A percentile compares a stretch with the other conserved stretches of the same genome.
Conservation (phyloP, 2,329 filamentous ascomycete species). For the Paecilomyces sp. region DNA sequence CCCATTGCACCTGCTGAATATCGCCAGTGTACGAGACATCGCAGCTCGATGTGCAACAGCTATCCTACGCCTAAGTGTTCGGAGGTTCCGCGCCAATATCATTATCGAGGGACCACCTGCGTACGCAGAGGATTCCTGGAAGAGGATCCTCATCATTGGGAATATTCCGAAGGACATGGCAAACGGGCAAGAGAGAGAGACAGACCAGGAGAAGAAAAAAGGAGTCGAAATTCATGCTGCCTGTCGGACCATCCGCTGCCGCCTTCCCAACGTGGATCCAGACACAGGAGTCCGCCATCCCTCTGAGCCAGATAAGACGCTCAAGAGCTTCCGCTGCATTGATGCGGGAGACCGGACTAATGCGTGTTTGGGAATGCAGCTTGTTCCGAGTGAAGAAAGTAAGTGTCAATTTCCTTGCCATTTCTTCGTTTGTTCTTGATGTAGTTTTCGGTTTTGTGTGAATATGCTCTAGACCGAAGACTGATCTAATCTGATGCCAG, state of each 20-base stretch:
- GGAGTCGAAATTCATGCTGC: slow-evolving; percentile 38
- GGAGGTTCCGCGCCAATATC: slow-evolving; percentile 53
- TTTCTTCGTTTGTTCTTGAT: background rate
- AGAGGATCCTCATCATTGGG: slow-evolving; percentile 38
- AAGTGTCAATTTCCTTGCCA: slow-evolving; percentile 4
- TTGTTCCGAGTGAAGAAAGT: slow-evolving; percentile 29
- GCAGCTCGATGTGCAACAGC: slow-evolving; percentile 33
- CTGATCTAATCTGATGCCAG: slow-evolving; percentile 11
- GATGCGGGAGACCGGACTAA: slow-evolving; percentile 42
- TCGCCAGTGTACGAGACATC: slow-evolving; percentile 48
- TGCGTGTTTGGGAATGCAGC: slow-evolving; percentile 49
- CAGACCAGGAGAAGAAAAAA: slow-evolving; percentile 15
- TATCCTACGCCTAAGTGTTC: slow-evolving; percentile 40
- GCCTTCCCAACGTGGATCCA: slow-evolving; percentile 53
- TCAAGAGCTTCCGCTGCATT: slow-evolving; percentile 44
- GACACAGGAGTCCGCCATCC: slow-evolving; percentile 44
- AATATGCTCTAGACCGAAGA: background rate
- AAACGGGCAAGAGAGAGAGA: background rate
- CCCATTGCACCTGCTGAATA: slow-evolving; percentile 49
- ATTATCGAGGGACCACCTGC: slow-evolving; percentile 46
- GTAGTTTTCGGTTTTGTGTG: background rate
- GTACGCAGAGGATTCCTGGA: slow-evolving; percentile 54
- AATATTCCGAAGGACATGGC: background rate
- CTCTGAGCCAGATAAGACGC: slow-evolving; percentile 41
- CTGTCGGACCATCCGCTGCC: slow-evolving; percentile 53